Base-by-base conservation (phyloP, 2,329 filamentous ascomycete species). In the Hypoxylon sp. region DNA sequence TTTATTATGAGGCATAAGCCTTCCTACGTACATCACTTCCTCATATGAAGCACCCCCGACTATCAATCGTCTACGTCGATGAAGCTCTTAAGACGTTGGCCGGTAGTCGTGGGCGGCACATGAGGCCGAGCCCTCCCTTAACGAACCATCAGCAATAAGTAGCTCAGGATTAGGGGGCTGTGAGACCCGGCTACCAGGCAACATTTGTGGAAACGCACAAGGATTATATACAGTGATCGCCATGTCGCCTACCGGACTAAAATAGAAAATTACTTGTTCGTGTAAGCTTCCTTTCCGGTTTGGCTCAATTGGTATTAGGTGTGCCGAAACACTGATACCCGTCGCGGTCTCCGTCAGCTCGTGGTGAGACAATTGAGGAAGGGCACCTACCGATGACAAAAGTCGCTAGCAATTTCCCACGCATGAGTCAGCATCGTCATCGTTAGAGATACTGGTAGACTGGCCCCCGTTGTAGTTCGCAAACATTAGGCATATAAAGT, bases 201-300 rank as follows among this genome's bases (percentile, higher is more conserved):
- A 39, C 48, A 47, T 46, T 51, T 44, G 35, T 35, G 55, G 42
- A 35, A 44, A 56, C 21, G 7, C 15, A 27, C 59, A 11, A 51
- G 42, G 54, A 54, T 59, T 39, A 48, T 35, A 4, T 50, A 50
- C 15, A 47, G 50, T 21, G 65, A 67, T 67, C 65, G 51, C 17
- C 60, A 11, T 51, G 15, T 24, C 29, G 32, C 17, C 31, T 19
- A 59, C 50, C 60, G 55, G 39, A 44, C 39, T 21, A 44, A 67
- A 67, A 67, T 67, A 67, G 60, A 60, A 67, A 46, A 31, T 13
- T 42, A 52, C 29, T 58, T 19, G 27, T 37, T 35, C 19, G 19
- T 11, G 31, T 50, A 19, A 46, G 17, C n/a, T 27, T 21, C 6
- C 29, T 44, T 17, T 56, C 24, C 21, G 47, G 35, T 24, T 35